phyloP scores from a whole-genome alignment of 768 basidiomycete genomes.

The Suillus occidentalis region DNA sequence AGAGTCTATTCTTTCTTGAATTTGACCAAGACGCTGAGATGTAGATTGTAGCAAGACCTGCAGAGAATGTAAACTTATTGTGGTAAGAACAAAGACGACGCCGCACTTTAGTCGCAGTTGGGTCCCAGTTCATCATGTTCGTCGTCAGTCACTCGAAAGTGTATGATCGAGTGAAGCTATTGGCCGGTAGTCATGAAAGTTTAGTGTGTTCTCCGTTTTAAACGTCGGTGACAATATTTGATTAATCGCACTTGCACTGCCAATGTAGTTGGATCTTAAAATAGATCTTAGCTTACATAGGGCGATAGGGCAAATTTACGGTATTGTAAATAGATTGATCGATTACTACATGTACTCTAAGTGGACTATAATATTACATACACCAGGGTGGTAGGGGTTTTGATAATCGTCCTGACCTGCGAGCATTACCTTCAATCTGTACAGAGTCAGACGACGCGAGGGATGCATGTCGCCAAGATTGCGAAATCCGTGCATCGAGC shows the following conservation, averaged over 20 bases:
- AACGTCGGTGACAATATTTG: background rate
- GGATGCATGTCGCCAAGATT: background rate
- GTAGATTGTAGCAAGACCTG: slow-evolving; percentile 66
- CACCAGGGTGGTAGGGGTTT: slow-evolving; percentile 24
- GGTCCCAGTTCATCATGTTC: slow-evolving; percentile 31
- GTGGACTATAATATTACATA: slow-evolving; percentile 12
- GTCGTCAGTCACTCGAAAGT: background rate
- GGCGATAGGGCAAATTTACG: background rate
- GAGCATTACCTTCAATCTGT: slow-evolving; percentile 9
- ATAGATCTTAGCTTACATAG: background rate
- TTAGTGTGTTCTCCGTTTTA: background rate
- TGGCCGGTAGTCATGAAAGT: background rate
- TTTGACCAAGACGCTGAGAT: slow-evolving; percentile 63
- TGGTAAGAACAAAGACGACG: background rate
- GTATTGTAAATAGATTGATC: background rate
- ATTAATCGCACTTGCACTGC: background rate
- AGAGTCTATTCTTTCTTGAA: slow-evolving; percentile 70
- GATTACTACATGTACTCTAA: background rate
- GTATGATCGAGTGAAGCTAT: background rate
- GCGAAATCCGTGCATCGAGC: background rate
- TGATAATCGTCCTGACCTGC: slow-evolving; percentile 24
- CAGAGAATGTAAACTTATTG: background rate
- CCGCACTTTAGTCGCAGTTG: slow-evolving; percentile 31
- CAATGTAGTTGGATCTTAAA: background rate
- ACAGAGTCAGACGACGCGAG: background rate